These are phyloP conservation scores for Boletus edulis DNA, from an alignment of 768 basidiomycete species.

Conservation along the genomic window DNA sequence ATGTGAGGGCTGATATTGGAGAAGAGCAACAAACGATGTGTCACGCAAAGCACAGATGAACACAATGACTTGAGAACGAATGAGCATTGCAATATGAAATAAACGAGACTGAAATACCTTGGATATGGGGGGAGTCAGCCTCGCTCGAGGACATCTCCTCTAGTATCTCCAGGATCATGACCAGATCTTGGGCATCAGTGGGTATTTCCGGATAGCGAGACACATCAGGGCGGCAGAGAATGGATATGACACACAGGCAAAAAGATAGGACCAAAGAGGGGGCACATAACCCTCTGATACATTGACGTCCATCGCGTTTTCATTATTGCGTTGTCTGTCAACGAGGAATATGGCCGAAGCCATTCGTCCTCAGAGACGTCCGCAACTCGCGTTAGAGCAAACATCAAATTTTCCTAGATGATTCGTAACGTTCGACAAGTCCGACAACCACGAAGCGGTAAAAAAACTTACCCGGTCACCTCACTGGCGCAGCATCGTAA, in stretches of 20 bases:
- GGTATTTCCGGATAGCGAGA: conserved; percentile 40
- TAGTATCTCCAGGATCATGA: conserved; percentile 36
- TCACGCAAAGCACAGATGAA: conserved; percentile 71
- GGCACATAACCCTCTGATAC: conserved; percentile 26
- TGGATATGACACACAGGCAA: conserved; percentile 39
- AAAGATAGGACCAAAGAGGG: conserved; percentile 36
- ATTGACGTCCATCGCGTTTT: conserved; percentile 39
- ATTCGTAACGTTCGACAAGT: neutral
- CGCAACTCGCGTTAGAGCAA: conserved; percentile 51
- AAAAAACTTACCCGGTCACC: conserved; percentile 64
- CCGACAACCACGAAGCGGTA: neutral
- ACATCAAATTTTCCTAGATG: conserved; percentile 38
- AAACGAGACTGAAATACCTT: conserved; percentile 41
- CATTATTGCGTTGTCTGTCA: conserved; percentile 32
- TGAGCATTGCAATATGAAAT: conserved; percentile 31
- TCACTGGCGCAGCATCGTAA: conserved; percentile 49
- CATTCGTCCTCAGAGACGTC: conserved; percentile 70
- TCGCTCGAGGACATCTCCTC: conserved; percentile 21
- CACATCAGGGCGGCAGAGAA: conserved; percentile 39
- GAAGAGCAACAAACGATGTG: conserved; percentile 63
- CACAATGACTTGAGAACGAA: conserved; percentile 46
- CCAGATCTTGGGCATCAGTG: conserved; percentile 41
- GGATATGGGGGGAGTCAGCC: conserved; percentile 24
- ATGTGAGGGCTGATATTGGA: conserved; percentile 62
- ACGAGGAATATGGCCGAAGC: conserved; percentile 47